These are phyloP conservation scores for Monoraphidium neglectum DNA, from an alignment of 139 green algal species.

Conservation along the genomic window DNA sequence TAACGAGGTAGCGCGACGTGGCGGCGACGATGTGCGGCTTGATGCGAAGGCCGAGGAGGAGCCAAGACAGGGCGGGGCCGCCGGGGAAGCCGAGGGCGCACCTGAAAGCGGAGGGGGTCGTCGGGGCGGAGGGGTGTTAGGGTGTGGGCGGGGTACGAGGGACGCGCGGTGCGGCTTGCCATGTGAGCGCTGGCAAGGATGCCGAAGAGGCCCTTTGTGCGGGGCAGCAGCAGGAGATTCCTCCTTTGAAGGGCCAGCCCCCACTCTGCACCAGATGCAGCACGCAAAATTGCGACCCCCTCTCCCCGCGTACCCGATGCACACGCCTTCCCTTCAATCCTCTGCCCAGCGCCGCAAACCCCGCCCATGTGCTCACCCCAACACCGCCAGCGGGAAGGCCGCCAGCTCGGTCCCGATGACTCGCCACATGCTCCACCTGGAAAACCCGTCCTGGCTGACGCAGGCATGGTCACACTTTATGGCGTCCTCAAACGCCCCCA, in stretches of 20 bases:
- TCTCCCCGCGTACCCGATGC: too few relatives aligned
- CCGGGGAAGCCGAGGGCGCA: slow-evolving; percentile 15
- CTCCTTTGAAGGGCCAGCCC: too few relatives aligned
- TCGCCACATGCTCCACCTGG: neutral
- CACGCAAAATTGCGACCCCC: too few relatives aligned
- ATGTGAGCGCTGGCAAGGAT: too few relatives aligned
- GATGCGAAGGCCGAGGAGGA: slow-evolving; percentile 14
- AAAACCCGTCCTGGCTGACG: slow-evolving; percentile 13
- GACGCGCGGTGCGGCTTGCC: too few relatives aligned
- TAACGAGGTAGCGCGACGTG: slow-evolving; percentile 18
- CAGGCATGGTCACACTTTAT: slow-evolving; percentile 8
- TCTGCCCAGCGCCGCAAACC: too few relatives aligned
- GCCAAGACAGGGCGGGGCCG: slow-evolving; percentile 7
- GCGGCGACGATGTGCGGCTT: slow-evolving; percentile 29
- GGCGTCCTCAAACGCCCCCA: neutral
- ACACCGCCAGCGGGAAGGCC: too few relatives aligned
- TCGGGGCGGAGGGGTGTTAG: neutral
- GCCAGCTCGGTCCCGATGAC: neutral
- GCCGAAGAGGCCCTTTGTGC: too few relatives aligned
- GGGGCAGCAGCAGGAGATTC: too few relatives aligned
- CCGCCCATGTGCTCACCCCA: too few relatives aligned
- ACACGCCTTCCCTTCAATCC: too few relatives aligned
- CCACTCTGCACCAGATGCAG: too few relatives aligned
- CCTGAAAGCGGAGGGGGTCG: neutral
- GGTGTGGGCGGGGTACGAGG: neutral